Base-by-base conservation (phyloP, 305 asterid genomes). In the Rubia peregrina region DNA sequence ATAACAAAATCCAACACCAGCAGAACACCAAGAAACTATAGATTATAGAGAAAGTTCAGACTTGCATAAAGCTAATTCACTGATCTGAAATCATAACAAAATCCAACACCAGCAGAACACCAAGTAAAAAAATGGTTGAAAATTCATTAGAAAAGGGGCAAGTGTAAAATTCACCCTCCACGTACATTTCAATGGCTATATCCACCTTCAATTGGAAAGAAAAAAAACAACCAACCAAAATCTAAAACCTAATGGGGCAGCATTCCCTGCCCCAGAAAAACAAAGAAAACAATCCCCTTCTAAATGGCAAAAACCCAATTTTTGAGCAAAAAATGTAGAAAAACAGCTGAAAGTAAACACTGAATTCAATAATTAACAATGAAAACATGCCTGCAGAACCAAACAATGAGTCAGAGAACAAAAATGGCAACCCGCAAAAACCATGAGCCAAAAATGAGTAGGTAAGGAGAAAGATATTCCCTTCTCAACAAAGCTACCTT, bases 401-500 rank as follows among this genome's bases (percentile, higher is more conserved):
- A 68, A 49, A 55, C n/a, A 61, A 9, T 16, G 22, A 61, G 21
- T 9, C 22, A 55, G 17, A 19, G 63, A 11, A 26, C 44, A 71
- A 51, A 75, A 73, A 43, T n/a, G 19, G 46, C 64, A 24, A 57
- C 36, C 62, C 36, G 38, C 55, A 67, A 36, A 76, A 16, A 11
- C 21, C 2, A 9, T 21, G 42, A 11, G 11, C 6, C 6, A 55
- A 56, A 56, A 68, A 38, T 13, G 61, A 63, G 26, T 59, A 49
- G 73, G 66, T 78, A 57, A 51, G 59, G 59, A 51, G 9, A 51
- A 38, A 67, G 69, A 11, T 64, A 64, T 38, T 64, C 51, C 70
- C 61, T 70, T 51, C 59, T 51, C 59, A 51, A 51, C 76, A 24
- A 75, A 38, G 56, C 66, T 73, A 78, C 86, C 84, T 77, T 68